Evolutionary conservation across 2,329 filamentous ascomycete species (phyloP), one percentile per base, ranked within the genome.

Genomic region (Geosmithia flava): DNA sequence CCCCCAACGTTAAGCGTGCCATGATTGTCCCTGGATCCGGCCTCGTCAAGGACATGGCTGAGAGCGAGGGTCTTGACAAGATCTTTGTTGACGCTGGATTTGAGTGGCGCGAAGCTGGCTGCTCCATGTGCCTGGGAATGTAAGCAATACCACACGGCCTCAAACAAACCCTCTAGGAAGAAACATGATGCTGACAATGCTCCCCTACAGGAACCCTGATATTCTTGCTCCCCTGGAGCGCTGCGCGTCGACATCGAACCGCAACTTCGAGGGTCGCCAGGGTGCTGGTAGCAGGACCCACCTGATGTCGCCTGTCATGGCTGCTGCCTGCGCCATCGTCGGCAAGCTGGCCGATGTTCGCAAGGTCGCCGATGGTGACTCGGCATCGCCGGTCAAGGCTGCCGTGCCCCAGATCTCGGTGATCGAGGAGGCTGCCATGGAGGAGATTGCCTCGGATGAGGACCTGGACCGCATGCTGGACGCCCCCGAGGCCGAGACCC

Each of bases 81-180:
- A 85, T 96, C 61, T 97, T 98, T 67, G 61, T 71, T 8, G 87
- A 95, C 52, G 90, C 93, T 45, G 93, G 93, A 7, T 97, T 97
- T 56, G 91, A 97, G 65, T 97, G 91, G 91, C 81, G 93, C 62
- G 93, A 98, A 71, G 93, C 93, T 55, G 93, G 93, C 46, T 98
- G 93, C 78, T 95, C 87, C 53, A 98, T 98, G 93, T 97, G 93
- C 64, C 77, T 98, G 48, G 93, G 93, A 63, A 98, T 98, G 51
- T 49, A 27, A 46, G 48, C 27, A 44, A 16, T 4, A 44, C 5
- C 5, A 15, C 37, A 40, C 8, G 4, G 23, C 23, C 4, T 8
- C 23, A 27, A 8, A 27, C 4, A 4, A 8, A 27, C 23, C 39
- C 39, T 41, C n/a, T 4, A 42, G 8, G 16, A 29, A n/a, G n/a